Evolutionary conservation across 148 eudicot species (phyloP).

Genomic region (Hydrangea macrophylla): DNA sequence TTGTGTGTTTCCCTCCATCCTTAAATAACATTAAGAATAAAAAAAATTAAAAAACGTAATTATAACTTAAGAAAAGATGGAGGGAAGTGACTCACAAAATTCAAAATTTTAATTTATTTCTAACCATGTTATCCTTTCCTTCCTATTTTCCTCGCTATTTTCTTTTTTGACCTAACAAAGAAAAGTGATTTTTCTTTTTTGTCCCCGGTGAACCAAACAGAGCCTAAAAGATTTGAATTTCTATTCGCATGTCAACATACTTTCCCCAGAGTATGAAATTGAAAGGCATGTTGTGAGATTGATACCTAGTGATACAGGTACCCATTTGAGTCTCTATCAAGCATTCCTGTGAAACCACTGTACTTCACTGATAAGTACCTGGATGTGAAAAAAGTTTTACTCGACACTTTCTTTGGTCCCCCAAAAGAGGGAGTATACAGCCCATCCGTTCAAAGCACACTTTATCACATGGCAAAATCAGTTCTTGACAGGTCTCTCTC

Average conservation of each 20-base stretch:
- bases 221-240: no score
- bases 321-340: conserved; percentile 51
- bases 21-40: no score
- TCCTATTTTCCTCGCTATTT: no score
- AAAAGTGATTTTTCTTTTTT: background rate
- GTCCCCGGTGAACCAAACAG: no score
- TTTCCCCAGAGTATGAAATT: background rate
- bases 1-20: no score
- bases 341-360: conserved; percentile 50
- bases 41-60: no score
- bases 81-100: no score
- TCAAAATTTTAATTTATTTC: no score
- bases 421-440: conserved; percentile 84
- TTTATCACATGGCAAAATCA: conserved; percentile 80
- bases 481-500: conserved; percentile 70
- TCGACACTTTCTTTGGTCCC: conserved; percentile 83
- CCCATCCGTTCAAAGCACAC: conserved; percentile 95
- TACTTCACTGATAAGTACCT: conserved; percentile 63
- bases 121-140: no score
- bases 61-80: no score
- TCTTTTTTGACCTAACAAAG: no score
- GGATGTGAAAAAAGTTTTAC: conserved; percentile 61
- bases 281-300: background rate
- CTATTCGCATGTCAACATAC: background rate
- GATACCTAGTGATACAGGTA: conserved; percentile 48